Evolutionary conservation across 495 filamentous ascomycete genomes (phyloP), one percentile per base, ranked within the genome.

Genomic region (Paragyromitra xinjiangensis): DNA sequence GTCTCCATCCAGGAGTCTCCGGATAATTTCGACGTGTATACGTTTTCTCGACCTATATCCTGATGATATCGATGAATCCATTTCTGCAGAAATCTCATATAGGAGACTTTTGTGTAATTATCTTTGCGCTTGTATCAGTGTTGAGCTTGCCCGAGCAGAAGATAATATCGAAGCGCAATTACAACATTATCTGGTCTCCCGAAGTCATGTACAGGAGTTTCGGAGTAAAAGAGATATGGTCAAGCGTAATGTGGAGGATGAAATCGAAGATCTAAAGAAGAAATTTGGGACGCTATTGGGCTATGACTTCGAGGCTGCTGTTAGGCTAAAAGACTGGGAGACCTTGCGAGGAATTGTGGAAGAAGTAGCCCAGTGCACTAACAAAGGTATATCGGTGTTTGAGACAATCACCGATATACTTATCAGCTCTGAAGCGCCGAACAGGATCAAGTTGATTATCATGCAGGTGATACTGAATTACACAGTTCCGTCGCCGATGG

Each of bases 261-360:
- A 71, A 29, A 39, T 42, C n/a, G 45, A 67, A 64, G 90, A 92
- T 79, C 85, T 92, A 68, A 80, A 85, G 24, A 82, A 85, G 8
- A 93, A 92, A 78, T 86, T 93, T 67, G 85, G 87, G 44, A 86
- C 87, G 24, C 84, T 95, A 11, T 82, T 93, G 5, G 87, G 89
- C 1, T 91, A 92, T 79, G 90, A 94, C 74, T 91, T 95, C 76
- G 93, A 95, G 84, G 91, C 89, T n/a, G 87, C 89, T 11, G 84
- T 90, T 26, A 84, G 85, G 19, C 84, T 97, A 5, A 88, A 90
- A 75, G 84, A 87, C 19, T 95, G 92, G 92, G 88, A 91, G 72
- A 86, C 85, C 64, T 82, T 94, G n/a, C 85, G 86, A 40, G 82
- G 84, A 5, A 87, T 93, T 11, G 86, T 94, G 40, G 85, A 90